These are phyloP conservation scores for Xanthoceras sorbifolium DNA, from an alignment of 345 rosid species.

Conservation along the genomic window DNA sequence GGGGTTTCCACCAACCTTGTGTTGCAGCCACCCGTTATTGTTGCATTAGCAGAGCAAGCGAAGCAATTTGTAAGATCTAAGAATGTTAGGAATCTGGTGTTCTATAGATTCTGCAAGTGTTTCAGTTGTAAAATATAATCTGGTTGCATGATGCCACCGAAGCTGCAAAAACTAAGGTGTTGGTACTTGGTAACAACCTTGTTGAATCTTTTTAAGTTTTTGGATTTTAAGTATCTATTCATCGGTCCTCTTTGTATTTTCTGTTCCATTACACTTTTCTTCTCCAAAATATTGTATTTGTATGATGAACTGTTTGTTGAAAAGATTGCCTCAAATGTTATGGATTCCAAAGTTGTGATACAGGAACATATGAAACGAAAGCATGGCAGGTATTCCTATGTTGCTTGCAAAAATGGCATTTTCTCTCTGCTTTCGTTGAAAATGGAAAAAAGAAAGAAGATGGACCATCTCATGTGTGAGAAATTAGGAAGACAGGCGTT, in stretches of 20 bases:
- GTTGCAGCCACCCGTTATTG: background rate
- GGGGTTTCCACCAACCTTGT: background rate
- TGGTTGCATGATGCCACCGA: background rate
- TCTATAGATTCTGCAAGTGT: background rate
- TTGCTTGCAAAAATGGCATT: too few relatives aligned
- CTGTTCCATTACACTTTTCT: background rate
- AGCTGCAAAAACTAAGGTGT: slow-evolving; percentile 15
- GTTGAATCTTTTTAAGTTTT: background rate
- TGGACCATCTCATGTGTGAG: too few relatives aligned
- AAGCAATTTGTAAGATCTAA: background rate
- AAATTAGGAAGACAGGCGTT: too few relatives aligned
- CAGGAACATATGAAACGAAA: too few relatives aligned
- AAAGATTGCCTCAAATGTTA: too few relatives aligned
- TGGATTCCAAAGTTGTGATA: too few relatives aligned
- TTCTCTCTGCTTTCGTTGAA: too few relatives aligned
- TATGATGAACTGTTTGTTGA: too few relatives aligned
- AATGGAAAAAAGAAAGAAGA: too few relatives aligned
- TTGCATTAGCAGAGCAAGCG: slow-evolving; percentile 1
- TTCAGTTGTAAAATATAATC: background rate
- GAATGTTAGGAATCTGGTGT: background rate
- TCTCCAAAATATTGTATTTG: background rate
- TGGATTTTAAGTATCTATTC: background rate
- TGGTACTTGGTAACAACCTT: background rate
- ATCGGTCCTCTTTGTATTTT: too few relatives aligned
- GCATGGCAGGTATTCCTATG: too few relatives aligned